Conservation (phyloP, 148 eudicot genomes). For the Nyssa sinensis region DNA sequence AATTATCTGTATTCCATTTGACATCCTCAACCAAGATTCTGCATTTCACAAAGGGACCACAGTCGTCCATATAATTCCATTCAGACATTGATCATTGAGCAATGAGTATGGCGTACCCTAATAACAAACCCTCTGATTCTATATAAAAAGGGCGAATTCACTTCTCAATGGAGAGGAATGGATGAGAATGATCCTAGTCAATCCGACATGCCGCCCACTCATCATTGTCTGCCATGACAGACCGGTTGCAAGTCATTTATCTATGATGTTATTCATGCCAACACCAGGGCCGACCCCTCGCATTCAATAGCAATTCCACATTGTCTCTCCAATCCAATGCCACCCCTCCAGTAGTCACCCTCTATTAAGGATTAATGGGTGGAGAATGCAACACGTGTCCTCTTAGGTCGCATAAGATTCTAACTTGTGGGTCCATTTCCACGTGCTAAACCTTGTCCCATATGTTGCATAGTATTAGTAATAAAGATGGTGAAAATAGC, state of each 20-base stretch:
- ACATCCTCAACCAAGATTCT: background rate
- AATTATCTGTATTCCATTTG: no score
- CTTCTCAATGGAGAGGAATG: no score
- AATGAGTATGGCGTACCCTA: no score
- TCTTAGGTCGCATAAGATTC: background rate
- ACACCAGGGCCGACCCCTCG: background rate
- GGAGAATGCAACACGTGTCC: background rate
- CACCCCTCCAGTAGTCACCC: background rate
- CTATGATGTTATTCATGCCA: background rate
- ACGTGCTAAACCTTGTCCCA: background rate
- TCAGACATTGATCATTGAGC: background rate
- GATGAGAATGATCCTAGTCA: background rate
- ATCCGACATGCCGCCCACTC: slow-evolving; percentile 1
- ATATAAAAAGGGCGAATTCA: no score
- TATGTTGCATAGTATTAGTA: no score
- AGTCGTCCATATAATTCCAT: no score
- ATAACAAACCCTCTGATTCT: no score
- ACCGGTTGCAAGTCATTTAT: slow-evolving; percentile 7
- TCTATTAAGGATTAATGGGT: background rate
- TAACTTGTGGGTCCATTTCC: background rate
- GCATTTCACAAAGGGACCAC: background rate
- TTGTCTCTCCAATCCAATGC: background rate
- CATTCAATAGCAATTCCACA: background rate
- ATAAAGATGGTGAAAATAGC: no score
- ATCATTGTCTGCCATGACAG: no score